Evolutionary conservation across 163 green algal species (phyloP).

Genomic region (Chloromonas sp.): DNA sequence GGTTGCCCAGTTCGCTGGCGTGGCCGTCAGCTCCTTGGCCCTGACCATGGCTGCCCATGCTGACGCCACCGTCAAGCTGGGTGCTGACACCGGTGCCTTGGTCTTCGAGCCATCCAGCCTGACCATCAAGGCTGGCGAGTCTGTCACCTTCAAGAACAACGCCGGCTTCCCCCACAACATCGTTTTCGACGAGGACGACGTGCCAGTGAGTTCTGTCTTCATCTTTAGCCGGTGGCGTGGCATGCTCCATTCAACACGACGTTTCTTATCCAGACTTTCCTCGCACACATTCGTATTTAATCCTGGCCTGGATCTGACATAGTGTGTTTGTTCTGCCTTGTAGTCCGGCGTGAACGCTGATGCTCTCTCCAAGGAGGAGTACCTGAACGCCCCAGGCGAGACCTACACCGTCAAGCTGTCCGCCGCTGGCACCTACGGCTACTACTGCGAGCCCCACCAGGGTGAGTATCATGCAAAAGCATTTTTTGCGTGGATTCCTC

Average conservation of each 20-base stretch:
- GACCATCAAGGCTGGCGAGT: conserved; percentile 70
- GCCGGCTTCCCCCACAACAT: conserved; percentile 88
- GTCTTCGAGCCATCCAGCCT: conserved; percentile 80
- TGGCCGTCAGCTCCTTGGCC: conserved; percentile 58
- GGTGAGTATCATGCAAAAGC: conserved; percentile 28
- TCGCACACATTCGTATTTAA: too few relatives aligned
- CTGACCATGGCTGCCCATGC: conserved; percentile 68
- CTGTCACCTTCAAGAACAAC: conserved; percentile 85
- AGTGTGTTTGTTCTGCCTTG: too few relatives aligned
- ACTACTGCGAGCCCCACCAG: conserved; percentile 98
- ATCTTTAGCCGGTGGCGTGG: too few relatives aligned
- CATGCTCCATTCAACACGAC: too few relatives aligned
- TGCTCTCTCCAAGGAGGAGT: conserved; percentile 84
- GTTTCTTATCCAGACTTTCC: too few relatives aligned
- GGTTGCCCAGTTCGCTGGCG: conserved; percentile 53
- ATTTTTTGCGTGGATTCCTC: too few relatives aligned
- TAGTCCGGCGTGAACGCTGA: conserved; percentile 81
- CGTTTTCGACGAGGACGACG: conserved; percentile 95
- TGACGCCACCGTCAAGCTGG: conserved; percentile 71
- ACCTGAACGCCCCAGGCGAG: conserved; percentile 91
- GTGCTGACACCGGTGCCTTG: conserved; percentile 70
- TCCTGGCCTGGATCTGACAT: too few relatives aligned
- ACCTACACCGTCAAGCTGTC: conserved; percentile 74
- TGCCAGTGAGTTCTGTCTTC: conserved; percentile 58
- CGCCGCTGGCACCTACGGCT: conserved; percentile 78